Evolutionary conservation across 192 early-diverging fungal species (phyloP), one percentile per base, ranked within the genome.

Genomic region (Entophlyctis luteolus): DNA sequence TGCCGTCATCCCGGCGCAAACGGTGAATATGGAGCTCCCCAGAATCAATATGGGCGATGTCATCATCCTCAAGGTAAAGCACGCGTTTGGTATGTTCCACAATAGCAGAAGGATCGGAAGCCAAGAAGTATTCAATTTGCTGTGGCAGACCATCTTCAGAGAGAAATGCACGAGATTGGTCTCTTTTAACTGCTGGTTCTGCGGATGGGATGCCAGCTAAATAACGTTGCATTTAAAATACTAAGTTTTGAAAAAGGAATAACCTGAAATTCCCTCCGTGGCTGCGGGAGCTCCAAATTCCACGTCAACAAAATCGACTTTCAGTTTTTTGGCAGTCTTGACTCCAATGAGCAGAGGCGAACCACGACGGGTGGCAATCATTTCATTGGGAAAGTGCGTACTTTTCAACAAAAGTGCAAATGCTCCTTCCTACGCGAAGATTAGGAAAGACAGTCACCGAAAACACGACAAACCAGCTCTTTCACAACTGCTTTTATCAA

Each of bases 71-170:
- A 55, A 99, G 82, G 73, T 96, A 98, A 58, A 99, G 76, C 48
- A 99, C 95, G 42, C 91, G 90, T 82, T 95, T 96, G 72, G 96
- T 99, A 81, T 99, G 96, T 82, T 99, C 96, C 49, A 98, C 89
- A 76, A 99, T 90, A 50, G 96, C 96, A 25, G 93, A 91, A 27
- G 96, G 90, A 74, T 99, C 96, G 20, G 94, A 97, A 8, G 96
- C 96, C 71, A 99, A 71, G 79, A 95, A 96, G 85, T 93, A 99
- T 81, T 99, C 96, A 68, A 99, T 94, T 46, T 94, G 94, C 81
- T 95, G 90, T 57, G 90, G 92, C 66, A 89, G 75, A 57, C 93
- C 94, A 77, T 97, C 95, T 57, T 95, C 92, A 69, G 88, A 88
- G 65, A 96, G 74, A 79, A 99, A 99, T 47, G 92, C 87, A 71